phyloP scores from a whole-genome alignment of 2,329 filamentous ascomycete genomes.

The Karstenula rhodostoma region DNA sequence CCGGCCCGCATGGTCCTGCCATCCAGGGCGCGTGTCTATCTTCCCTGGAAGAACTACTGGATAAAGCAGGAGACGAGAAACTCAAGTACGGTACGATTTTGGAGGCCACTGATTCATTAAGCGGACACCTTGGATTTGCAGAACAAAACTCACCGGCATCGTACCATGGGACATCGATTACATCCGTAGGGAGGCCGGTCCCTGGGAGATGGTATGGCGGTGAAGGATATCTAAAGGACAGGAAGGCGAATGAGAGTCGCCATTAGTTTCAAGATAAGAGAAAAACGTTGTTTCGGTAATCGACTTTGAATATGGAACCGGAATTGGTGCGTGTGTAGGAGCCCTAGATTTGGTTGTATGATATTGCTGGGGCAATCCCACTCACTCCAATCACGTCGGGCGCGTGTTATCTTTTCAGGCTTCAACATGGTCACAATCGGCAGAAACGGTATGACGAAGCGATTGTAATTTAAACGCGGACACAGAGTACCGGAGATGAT shows the following conservation, averaged over 20 bases:
- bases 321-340: neutral
- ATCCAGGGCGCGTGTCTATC: neutral
- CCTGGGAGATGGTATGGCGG: too few species aligned
- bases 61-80: slow-evolving; percentile 13
- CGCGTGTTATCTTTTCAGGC: neutral
- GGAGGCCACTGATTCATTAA: neutral
- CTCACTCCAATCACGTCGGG: neutral
- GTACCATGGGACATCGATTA: too few species aligned
- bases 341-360: neutral
- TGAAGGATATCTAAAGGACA: too few species aligned
- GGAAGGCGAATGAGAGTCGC: too few species aligned
- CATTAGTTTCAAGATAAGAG: neutral
- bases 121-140: neutral
- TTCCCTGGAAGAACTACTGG: slow-evolving; percentile 13
- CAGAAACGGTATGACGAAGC: neutral
- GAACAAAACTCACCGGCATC: neutral
- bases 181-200: too few species aligned
- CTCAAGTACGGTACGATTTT: neutral
- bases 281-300: slow-evolving; percentile 6
- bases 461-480: neutral
- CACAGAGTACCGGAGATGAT: too few species aligned
- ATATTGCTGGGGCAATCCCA: neutral
- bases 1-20: too few species aligned
- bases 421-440: neutral
- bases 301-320: neutral